Evolutionary conservation across 1,284 basidiomycete species (phyloP), one percentile per base, ranked within the genome.

Genomic region (Coniferiporia sulphurascens): DNA sequence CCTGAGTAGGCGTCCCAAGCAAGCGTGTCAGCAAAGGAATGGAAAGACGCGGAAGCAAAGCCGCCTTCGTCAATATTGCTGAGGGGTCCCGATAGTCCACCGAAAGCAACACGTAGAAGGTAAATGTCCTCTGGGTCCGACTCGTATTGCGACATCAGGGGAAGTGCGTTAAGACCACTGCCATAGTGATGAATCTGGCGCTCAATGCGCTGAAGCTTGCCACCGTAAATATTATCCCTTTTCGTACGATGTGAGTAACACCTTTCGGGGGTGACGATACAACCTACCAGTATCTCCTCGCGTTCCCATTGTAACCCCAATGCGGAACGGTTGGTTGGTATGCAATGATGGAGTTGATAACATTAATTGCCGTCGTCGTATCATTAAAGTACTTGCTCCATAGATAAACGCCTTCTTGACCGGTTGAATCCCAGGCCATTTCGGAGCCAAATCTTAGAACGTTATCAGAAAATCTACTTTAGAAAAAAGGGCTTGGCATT

Each of bases 391-490:
- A 81, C 60, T 73, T 78, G 52, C 76, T 74, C 82, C 81, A 84
- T 0, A 71, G 73, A 63, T 81, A 83, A 1, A 83, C 80, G 21
- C 80, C 80, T 66, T 83, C 81, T 62, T 83, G 81, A 8, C 82
- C 82, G 10, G 82, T 83, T 13, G 81, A 83, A 66, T 84, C 82
- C 81, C 81, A 83, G 8, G 81, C 81, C 80, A 83, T 82, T 67
- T 84, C 81, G 1, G 80, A 81, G 6, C 80, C 81, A 64, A 82
- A 84, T 27, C 80, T 83, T 41, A 10, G 9, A 41, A 15, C 9
- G 7, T 41, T 8, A 41, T 41, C 12, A 15, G 38, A 15, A 41
- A 44, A 50, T 54, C 8, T 19, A 17, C 46, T n/a, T 38, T 22
- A n/a, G 17, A 52, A 4, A 51, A 46, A 56, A 38, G 17, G 43